Evolutionary conservation across 139 green algal genomes (phyloP), one percentile per base, ranked within the genome.

Genomic region (Haematococcus sp.): DNA sequence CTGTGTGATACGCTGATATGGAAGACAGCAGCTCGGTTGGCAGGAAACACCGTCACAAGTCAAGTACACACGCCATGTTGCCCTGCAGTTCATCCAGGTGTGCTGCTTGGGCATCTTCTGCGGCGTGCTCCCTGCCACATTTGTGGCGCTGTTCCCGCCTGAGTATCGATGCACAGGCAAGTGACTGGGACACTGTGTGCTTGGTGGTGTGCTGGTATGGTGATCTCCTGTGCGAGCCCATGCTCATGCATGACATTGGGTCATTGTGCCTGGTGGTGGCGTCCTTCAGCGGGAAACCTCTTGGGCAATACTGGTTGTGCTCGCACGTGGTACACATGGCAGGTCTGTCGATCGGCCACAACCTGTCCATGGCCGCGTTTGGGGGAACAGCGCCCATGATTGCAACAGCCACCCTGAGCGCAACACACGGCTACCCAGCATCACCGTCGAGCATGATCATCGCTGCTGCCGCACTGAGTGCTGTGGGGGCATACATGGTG

Each of bases 371-470:
- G 78, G 68, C 78, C 0, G 67, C 51, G 0, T 79, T 80, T 11
- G 78, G 78, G 25, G 78, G 78, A 44, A 84, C 78, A 23, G 78
- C 78, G 7, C 78, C 78, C 31, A 70, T 84, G 4, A 71, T 81
- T 40, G 78, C 78, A n/a, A 80, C 78, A 2, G 78, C 60, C 7
- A 52, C 80, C 32, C 58, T 84, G 32, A 31, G 46, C 22, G 61
- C 25, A 27, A 81, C 78, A 16, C 40, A 49, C 11, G 56, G 46
- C 15, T 63, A 76, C 74, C 63, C 63, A 17, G 74, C 74, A 4
- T 75, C 74, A 1, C 66, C 74, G 40, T 32, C 66, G 22, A 40
- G 52, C 31, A 61, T 80, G 67, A 46, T 80, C 23, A 66, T 73
- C 52, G 44, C 71, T 1, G 33, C 23, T 13, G 74, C 74, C 13